Base-by-base conservation (phyloP, 2,329 filamentous ascomycete genomes). In the Cercospora brassicicola region DNA sequence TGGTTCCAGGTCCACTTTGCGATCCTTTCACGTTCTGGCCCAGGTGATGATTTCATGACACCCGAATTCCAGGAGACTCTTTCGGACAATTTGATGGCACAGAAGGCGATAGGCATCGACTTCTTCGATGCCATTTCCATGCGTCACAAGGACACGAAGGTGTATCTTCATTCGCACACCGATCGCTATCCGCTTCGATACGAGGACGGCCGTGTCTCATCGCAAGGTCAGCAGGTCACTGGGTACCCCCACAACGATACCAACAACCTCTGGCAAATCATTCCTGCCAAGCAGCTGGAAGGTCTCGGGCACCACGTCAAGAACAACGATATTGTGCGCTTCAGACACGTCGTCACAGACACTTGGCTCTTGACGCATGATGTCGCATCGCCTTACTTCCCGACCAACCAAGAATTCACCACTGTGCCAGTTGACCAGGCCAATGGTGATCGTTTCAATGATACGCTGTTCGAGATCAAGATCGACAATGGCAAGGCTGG, bases 1-100 rank as follows among this genome's bases (percentile, higher is more conserved):
- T 99, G 95, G 95, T 99, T 99, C 89, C 95, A 99, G 85, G 94
- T 99, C 31, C 95, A 99, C 83, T 99, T 99, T 80, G 86, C 92
- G 55, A 92, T 99, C 75, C 86, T 99, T 70, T 90, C 84, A 73
- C 87, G 90, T 68, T 98, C 95, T 62, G 95, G 95, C 39, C 94
- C 95, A 55, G 95, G 95, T 64, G 95, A 99, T 78, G 94, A 98
- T 77, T 99, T 99, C 83, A 99, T 99, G 95, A 93, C 91, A 3
- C 95, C 95, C 1, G 93, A 95, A 77, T 99, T 99, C 84, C 95
- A 99, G 83, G 94, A 97, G 83, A 98, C 95, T 1, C 84, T 99
- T 71, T 93, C 91, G 77, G 94, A 99, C 83, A 99, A 99, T 78
- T 82, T 91, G 69, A 95, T 99, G 92, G 88, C 93, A 69, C 89